Percentiles rank a stretch among this genome's conserved stretches.
These are phyloP conservation scores for Torulaspora gathmanii DNA, from an alignment of 805 yeast genomes.

Conservation along the genomic window DNA sequence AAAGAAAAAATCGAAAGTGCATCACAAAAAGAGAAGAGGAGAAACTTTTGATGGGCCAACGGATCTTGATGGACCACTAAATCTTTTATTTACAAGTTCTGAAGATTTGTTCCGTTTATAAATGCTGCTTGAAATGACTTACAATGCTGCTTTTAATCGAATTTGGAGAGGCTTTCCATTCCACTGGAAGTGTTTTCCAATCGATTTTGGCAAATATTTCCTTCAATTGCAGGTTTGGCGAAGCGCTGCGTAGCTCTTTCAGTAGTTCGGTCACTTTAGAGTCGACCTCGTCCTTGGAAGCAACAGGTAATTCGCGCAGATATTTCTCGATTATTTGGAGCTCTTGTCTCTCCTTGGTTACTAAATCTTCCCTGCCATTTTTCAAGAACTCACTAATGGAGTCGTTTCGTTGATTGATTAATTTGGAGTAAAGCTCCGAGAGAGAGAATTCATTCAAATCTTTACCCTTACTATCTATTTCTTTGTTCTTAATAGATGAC, in stretches of 20 bases:
- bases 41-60: not conserved
- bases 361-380: slow-evolving; percentile 49
- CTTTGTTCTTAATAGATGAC: slow-evolving; percentile 43
- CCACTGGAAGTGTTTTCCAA: slow-evolving; percentile 34
- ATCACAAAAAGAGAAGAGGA: not conserved
- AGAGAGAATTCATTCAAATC: slow-evolving; percentile 37
- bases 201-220: slow-evolving; percentile 34
- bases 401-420: slow-evolving; percentile 47
- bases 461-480: slow-evolving; percentile 38
- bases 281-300: slow-evolving; percentile 44
- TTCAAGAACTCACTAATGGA: slow-evolving; percentile 45
- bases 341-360: slow-evolving; percentile 49
- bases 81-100: slow-evolving; percentile 1
- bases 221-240: slow-evolving; percentile 28
- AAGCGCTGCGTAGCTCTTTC: slow-evolving; percentile 18
- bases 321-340: slow-evolving; percentile 41
- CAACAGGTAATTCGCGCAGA: slow-evolving; percentile 42
- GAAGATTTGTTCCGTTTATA: slow-evolving; percentile 1
- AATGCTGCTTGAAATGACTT: slow-evolving; percentile 21
- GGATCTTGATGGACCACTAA: not conserved
- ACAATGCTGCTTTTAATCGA: slow-evolving; percentile 34
- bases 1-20: not conserved
- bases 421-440: slow-evolving; percentile 39
- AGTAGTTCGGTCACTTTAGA: slow-evolving; percentile 31
- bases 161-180: slow-evolving; percentile 38